phyloP scores from a whole-genome alignment of 106 monocot species.

The Allium cepa region DNA sequence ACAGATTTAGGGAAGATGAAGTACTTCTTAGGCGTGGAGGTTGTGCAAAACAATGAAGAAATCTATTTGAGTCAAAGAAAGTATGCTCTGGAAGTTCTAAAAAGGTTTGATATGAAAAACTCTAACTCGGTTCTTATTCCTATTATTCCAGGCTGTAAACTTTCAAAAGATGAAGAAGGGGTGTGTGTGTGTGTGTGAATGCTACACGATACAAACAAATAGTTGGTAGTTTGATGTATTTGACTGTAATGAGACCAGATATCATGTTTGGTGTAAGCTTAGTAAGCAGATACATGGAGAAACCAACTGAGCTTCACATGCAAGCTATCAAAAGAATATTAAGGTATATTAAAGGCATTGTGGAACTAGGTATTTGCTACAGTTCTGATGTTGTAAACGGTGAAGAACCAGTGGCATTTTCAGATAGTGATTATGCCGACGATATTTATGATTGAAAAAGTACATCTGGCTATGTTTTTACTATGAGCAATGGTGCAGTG shows the following conservation, averaged over 20 bases:
- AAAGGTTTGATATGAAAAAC: neutral
- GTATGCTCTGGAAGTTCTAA: neutral
- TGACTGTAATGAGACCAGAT: neutral
- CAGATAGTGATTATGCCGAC: neutral
- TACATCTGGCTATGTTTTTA: neutral
- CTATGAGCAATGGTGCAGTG: neutral
- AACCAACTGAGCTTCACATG: neutral
- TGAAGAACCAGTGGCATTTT: neutral
- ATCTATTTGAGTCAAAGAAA: constrained; percentile 2
- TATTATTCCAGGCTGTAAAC: neutral
- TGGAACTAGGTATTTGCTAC: neutral
- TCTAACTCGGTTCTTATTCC: neutral
- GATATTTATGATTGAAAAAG: neutral
- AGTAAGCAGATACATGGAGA: neutral
- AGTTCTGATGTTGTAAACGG: neutral
- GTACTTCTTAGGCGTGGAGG: neutral
- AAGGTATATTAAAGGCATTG: neutral
- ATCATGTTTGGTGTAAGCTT: neutral
- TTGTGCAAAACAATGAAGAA: neutral
- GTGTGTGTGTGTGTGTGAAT: neutral
- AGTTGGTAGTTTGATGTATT: neutral
- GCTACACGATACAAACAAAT: neutral
- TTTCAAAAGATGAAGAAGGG: neutral
- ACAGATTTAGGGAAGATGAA: neutral
- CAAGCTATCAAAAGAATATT: neutral